Evolutionary conservation across 805 yeast genomes (phyloP).

Genomic region (Metschnikowia koreensis): DNA sequence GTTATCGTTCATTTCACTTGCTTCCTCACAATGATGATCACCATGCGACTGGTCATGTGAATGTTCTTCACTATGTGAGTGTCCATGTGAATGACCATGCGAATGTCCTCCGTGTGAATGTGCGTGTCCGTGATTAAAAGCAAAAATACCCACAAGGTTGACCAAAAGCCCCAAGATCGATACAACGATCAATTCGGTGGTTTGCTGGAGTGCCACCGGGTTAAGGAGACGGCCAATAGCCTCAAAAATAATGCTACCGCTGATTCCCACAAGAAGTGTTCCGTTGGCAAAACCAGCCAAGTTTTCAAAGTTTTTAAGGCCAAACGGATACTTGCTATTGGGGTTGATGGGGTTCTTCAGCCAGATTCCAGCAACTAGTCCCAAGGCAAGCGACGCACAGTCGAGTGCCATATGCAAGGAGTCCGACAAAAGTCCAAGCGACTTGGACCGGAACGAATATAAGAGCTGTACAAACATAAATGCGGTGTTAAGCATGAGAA

Average conservation of each 20-base stretch:
- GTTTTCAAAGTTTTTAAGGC: conserved; percentile 80
- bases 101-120: conserved; percentile 46
- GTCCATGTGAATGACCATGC: conserved; percentile 37
- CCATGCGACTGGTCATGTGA: conserved; percentile 14
- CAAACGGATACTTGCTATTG: conserved; percentile 78
- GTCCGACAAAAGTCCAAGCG: conserved; percentile 87
- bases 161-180: conserved; percentile 83
- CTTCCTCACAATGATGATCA: conserved; percentile 3
- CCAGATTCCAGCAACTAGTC: conserved; percentile 76
- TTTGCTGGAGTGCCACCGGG: conserved; percentile 76
- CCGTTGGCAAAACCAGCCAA: conserved; percentile 96
- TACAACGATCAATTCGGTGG: conserved; percentile 82
- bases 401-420: conserved; percentile 96
- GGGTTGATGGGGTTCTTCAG: conserved; percentile 44
- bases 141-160: conserved; percentile 88
- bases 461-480: conserved; percentile 93
- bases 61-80: conserved; percentile 28
- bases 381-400: conserved; percentile 85
- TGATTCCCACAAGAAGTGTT: conserved; percentile 80
- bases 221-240: conserved; percentile 76
- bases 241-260: conserved; percentile 83
- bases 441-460: conserved; percentile 89
- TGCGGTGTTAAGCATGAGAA: conserved; percentile 77
- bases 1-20: conserved; percentile 49
- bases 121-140: conserved; percentile 83